Percentiles rank a stretch among this genome's conserved stretches.
Evolutionary conservation across 495 filamentous ascomycete species (phyloP).

Genomic region (Annulohypoxylon bovei): DNA sequence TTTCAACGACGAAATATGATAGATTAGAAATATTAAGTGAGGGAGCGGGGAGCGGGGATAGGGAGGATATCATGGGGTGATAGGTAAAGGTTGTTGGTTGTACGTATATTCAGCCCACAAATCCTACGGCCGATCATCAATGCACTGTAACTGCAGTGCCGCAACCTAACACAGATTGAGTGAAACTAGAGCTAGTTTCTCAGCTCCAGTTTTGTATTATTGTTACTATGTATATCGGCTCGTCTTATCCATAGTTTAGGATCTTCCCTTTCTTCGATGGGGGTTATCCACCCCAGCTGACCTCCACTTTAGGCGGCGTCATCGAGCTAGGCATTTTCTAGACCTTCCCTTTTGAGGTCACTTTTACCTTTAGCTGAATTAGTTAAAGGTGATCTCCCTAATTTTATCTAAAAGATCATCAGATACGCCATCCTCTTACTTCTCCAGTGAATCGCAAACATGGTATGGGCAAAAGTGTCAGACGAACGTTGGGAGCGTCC

Average conservation of each 20-base stretch:
- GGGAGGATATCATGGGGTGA: background rate
- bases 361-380: background rate
- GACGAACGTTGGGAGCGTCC: constrained; percentile 45
- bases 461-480: constrained; percentile 35
- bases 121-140: background rate
- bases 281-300: background rate
- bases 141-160: background rate
- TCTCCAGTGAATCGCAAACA: constrained; percentile 6
- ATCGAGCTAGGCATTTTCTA: background rate
- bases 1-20: no score
- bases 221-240: background rate
- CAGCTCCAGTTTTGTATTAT: background rate
- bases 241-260: background rate
- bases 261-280: background rate
- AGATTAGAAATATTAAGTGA: no score
- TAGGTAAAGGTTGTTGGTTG: background rate
- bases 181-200: background rate
- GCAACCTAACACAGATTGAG: no score
- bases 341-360: background rate
- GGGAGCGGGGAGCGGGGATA: no score
- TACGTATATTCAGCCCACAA: background rate
- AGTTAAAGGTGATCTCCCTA: constrained; percentile 3
- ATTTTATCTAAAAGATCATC: background rate
- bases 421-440: background rate
- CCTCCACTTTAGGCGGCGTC: background rate